phyloP scores from a whole-genome alignment of 2,329 filamentous ascomycete genomes.

The Falciphora oryzae region DNA sequence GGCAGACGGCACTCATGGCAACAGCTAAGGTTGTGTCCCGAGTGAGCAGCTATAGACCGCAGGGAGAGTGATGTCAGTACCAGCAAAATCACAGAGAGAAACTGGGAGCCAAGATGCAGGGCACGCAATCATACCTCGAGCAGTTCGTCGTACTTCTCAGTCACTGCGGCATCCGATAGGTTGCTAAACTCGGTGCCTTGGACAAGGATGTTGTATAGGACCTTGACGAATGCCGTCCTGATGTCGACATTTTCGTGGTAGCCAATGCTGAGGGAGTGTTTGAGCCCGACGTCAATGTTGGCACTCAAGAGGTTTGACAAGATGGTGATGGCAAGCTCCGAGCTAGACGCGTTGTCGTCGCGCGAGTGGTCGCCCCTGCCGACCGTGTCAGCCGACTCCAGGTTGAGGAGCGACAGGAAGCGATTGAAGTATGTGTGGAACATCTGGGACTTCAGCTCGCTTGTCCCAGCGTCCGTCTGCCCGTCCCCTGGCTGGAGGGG shows the following conservation, averaged over 20 bases:
- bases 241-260: conserved; percentile 67
- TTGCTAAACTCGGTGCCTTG: conserved; percentile 68
- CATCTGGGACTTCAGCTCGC: conserved; percentile 64
- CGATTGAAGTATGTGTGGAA: conserved; percentile 67
- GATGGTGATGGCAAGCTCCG: conserved; percentile 61
- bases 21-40: conserved; percentile 57
- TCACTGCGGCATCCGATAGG: conserved; percentile 60
- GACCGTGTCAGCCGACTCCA: conserved; percentile 40
- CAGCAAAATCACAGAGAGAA: conserved; percentile 9
- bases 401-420: conserved; percentile 59
- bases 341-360: conserved; percentile 49
- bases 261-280: conserved; percentile 63
- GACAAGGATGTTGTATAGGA: conserved; percentile 65
- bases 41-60: conserved; percentile 44
- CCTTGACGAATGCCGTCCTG: conserved; percentile 63
- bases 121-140: conserved; percentile 39
- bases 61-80: conserved; percentile 9
- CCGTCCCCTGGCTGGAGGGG: conserved; percentile 61
- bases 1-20: conserved; percentile 60
- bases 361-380: conserved; percentile 38
- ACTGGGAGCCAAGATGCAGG: conserved; percentile 10
- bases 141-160: conserved; percentile 62
- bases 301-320: conserved; percentile 64
- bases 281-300: conserved; percentile 66
- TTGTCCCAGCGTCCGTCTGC: conserved; percentile 60